Percentiles rank a stretch among this genome's conserved stretches.
Conservation (phyloP, 2,329 filamentous ascomycete species). For the Colletotrichum karsti region DNA sequence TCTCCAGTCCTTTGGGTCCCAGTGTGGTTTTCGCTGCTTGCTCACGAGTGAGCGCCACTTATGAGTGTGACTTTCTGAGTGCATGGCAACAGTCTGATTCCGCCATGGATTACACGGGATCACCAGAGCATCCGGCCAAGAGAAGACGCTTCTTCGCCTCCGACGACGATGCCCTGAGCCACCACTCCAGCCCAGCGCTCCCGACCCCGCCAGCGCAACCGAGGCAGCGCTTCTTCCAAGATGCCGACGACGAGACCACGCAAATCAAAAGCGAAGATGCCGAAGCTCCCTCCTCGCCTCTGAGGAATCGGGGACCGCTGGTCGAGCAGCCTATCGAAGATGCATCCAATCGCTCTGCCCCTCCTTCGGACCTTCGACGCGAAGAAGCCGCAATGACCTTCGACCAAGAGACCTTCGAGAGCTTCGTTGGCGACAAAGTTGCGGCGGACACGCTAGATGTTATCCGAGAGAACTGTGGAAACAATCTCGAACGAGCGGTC, state of each 20-base stretch:
- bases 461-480: conserved; percentile 63
- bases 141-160: conserved; percentile 54
- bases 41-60: neutral
- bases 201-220: conserved; percentile 23
- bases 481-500: conserved; percentile 68
- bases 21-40: neutral
- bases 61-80: neutral
- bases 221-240: conserved; percentile 47
- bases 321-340: conserved; percentile 32
- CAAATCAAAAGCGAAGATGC: conserved; percentile 32
- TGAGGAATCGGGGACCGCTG: conserved; percentile 30
- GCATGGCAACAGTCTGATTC: neutral
- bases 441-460: conserved; percentile 54
- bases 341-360: conserved; percentile 26
- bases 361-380: conserved; percentile 28
- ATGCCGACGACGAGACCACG: conserved; percentile 40
- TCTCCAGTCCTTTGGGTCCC: conserved; percentile 37
- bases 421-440: conserved; percentile 67
- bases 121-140: conserved; percentile 55
- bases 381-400: conserved; percentile 51
- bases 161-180: conserved; percentile 34
- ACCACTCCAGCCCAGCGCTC: conserved; percentile 21
- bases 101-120: conserved; percentile 48
- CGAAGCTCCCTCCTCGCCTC: conserved; percentile 16
- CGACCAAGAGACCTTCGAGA: conserved; percentile 65